Percentiles rank a stretch among this genome's conserved stretches.
Conservation (phyloP, 2,329 filamentous ascomycete genomes). For the Aspergillus texensis region DNA sequence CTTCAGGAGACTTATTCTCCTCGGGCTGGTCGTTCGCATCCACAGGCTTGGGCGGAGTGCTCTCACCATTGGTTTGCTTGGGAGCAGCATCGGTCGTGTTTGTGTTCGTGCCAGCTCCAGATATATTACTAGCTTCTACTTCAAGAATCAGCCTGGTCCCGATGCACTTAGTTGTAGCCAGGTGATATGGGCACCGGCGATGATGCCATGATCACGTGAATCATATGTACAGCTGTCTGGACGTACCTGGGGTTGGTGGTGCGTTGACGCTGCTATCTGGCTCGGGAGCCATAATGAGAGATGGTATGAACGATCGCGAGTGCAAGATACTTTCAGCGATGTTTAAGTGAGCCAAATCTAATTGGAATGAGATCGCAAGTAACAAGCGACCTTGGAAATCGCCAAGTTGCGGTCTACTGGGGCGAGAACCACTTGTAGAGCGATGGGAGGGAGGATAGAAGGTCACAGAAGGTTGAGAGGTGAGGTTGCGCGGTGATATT, state of each 20-base stretch:
- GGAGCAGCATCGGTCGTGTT: constrained; percentile 1
- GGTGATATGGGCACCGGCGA: neutral
- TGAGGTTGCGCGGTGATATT: constrained; percentile 41
- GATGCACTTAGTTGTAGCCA: neutral
- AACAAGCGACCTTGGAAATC: constrained; percentile 19
- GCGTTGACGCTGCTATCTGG: constrained; percentile 14
- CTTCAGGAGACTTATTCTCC: constrained; percentile 15
- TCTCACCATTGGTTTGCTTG: constrained; percentile 14
- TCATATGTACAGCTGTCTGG: neutral
- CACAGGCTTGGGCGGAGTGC: constrained; percentile 2
- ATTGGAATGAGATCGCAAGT: constrained; percentile 15
- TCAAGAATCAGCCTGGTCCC: neutral
- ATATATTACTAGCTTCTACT: constrained; percentile 17
- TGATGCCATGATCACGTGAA: neutral
- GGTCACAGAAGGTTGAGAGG: constrained; percentile 21
- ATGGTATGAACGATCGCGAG: neutral
- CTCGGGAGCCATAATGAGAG: constrained; percentile 31
- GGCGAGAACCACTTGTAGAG: constrained; percentile 8
- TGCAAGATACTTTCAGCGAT: constrained; percentile 7
- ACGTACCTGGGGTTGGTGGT: constrained; percentile 29
- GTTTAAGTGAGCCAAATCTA: constrained; percentile 3
- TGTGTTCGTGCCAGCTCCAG: constrained; percentile 8
- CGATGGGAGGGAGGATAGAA: constrained; percentile 19
- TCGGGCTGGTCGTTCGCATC: constrained; percentile 5
- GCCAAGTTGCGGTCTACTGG: constrained; percentile 11